Evolutionary conservation across 768 basidiomycete genomes (phyloP), one percentile per base, ranked within the genome.

Genomic region (Trametes gibbosa): DNA sequence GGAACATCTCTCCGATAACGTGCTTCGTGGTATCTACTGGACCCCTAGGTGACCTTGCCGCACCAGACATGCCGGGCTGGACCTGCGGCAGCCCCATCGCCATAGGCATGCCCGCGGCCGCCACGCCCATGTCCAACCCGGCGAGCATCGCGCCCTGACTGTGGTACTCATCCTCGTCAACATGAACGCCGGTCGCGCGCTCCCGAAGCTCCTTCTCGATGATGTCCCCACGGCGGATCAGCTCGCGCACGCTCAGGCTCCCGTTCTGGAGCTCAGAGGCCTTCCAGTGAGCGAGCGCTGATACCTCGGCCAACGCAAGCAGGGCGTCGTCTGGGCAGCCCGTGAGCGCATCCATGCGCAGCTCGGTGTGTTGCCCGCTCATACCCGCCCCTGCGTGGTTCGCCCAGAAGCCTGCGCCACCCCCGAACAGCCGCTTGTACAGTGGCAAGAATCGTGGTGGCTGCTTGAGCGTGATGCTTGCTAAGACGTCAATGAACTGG

Each of bases 321-420:
- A 92, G 72, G 9, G 84, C 86, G 65, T 87, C 87, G 66, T 93
- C 88, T 2, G 90, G 85, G 75, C 90, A 92, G 27, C 90, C 90
- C 23, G 83, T 86, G 59, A 92, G 72, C 46, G 74, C 71, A 63
- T 89, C 87, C 81, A 92, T 85, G 49, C 80, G 80, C 63, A 84
- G 72, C 53, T 81, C 76, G 51, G 74, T 74, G 16, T 74, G 73
- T 65, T 70, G 73, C 53, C 70, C 59, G 51, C 61, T 25, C 23
- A 55, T 66, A 61, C 59, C 63, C 53, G 42, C 66, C 65, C 25
- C 68, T 62, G 41, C 35, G 47, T 13, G 50, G 45, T 65, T 68
- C 46, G 73, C 70, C 77, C 82, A 83, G 66, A 75, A 83, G 39
- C 76, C 72, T 2, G 24, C 34, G 48, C 74, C 77, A 27, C 59